phyloP scores from a whole-genome alignment of 805 yeast species.

The Ogataea neopini region DNA sequence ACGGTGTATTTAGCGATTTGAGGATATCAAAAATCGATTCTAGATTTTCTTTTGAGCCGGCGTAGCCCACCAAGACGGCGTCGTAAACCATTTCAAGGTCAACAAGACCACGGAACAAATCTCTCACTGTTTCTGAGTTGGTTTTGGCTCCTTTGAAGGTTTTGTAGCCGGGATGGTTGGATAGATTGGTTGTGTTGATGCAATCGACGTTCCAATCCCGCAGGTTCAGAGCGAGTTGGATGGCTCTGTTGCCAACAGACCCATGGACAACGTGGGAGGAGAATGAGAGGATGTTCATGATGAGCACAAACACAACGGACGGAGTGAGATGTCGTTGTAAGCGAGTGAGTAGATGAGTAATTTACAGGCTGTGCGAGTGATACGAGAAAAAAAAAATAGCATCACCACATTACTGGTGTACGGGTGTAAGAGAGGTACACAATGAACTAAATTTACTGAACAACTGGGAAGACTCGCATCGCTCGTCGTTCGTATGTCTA shows the following conservation, averaged over 20 bases:
- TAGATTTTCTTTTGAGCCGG: constrained; percentile 62
- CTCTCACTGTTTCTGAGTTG: constrained; percentile 45
- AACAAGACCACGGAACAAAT: constrained; percentile 56
- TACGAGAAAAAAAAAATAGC: too few relatives aligned
- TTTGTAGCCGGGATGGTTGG: constrained; percentile 92
- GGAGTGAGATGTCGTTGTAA: too few relatives aligned
- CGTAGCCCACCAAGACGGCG: constrained; percentile 77
- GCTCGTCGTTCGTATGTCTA: neutral
- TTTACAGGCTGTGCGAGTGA: neutral
- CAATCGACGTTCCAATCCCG: constrained; percentile 93
- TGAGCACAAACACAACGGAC: too few relatives aligned
- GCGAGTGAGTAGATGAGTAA: too few relatives aligned
- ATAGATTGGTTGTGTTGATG: constrained; percentile 82
- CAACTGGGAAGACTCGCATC: neutral
- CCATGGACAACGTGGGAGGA: constrained; percentile 96
- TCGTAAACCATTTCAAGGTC: constrained; percentile 54
- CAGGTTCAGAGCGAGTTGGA: constrained; percentile 84
- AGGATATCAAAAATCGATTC: constrained; percentile 42
- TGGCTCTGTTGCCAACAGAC: constrained; percentile 90
- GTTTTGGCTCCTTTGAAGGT: constrained; percentile 58
- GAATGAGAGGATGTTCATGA: constrained; percentile 49
- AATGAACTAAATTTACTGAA: too few relatives aligned
- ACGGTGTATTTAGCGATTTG: constrained; percentile 19
- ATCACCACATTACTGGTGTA: too few relatives aligned
- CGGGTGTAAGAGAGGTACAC: too few relatives aligned